Conservation (phyloP, 2,329 filamentous ascomycete genomes). For the Tolypocladium sp. region DNA sequence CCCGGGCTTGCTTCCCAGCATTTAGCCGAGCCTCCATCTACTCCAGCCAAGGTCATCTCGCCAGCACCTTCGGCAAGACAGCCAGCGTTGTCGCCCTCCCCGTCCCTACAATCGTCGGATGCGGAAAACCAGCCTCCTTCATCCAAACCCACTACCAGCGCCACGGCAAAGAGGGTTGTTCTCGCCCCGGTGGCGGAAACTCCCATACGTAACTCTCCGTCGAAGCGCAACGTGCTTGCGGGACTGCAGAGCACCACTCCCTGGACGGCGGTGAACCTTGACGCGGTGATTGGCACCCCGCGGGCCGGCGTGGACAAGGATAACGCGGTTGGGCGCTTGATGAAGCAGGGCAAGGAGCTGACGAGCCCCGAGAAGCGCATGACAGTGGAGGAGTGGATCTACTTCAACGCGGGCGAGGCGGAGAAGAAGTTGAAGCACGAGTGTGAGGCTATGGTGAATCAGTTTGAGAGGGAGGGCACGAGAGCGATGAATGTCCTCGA, state of each 20-base stretch:
- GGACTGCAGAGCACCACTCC: constrained; percentile 47
- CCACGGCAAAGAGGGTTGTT: constrained; percentile 34
- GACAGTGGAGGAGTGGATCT: constrained; percentile 91
- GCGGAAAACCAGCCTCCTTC: constrained; percentile 73
- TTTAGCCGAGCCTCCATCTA: constrained; percentile 26
- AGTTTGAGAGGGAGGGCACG: constrained; percentile 76
- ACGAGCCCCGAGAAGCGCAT: constrained; percentile 74
- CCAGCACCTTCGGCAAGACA: constrained; percentile 42
- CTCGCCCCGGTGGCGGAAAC: constrained; percentile 38
- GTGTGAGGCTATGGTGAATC: constrained; percentile 72
- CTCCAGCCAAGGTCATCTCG: constrained; percentile 31
- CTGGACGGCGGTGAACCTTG: constrained; percentile 72
- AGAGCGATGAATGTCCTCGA: constrained; percentile 71
- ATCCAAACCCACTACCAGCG: constrained; percentile 43
- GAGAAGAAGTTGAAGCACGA: constrained; percentile 71
- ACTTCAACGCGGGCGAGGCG: constrained; percentile 68
- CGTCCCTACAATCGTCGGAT: constrained; percentile 68
- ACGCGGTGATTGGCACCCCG: constrained; percentile 52
- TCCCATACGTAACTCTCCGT: constrained; percentile 46
- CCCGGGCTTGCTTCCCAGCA: neutral
- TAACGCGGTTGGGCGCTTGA: constrained; percentile 38
- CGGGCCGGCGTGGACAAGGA: constrained; percentile 38
- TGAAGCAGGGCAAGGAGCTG: constrained; percentile 51
- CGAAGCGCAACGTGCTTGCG: constrained; percentile 48
- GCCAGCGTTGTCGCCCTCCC: constrained; percentile 50